Evolutionary conservation across 2,329 filamentous ascomycete species (phyloP).

Genomic region (Ceratocystis colombiana): DNA sequence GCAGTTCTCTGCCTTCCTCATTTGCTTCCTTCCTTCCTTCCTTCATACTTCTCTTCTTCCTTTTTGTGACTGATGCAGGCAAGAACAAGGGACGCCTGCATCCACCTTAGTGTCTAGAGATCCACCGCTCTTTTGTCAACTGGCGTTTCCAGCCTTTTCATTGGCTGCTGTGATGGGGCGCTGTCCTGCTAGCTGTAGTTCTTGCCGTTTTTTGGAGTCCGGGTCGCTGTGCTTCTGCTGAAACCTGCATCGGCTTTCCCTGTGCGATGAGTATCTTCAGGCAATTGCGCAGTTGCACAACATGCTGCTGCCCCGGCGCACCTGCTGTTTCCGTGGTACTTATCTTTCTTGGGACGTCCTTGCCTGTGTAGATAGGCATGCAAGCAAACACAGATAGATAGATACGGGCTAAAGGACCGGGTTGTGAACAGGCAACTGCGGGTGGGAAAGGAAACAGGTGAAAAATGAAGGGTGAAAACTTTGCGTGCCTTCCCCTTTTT

Average conservation of each 20-base stretch:
- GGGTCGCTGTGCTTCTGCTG: neutral
- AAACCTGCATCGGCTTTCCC: constrained; percentile 7
- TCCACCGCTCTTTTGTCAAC: constrained; percentile 4
- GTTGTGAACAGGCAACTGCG: neutral
- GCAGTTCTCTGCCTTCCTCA: neutral
- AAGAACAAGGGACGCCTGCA: neutral
- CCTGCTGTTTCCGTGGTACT: neutral
- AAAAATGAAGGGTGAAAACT: neutral
- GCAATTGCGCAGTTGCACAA: constrained; percentile 8
- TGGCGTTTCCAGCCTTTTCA: neutral
- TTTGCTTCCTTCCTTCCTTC: constrained; percentile 3
- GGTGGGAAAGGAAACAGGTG: neutral
- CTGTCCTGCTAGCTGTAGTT: neutral
- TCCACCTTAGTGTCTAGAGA: neutral
- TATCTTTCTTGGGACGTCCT: neutral
- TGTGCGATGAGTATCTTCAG: neutral
- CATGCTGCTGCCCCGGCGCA: constrained; percentile 4
- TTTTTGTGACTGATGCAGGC: constrained; percentile 9
- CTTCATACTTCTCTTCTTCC: neutral
- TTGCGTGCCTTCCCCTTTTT: neutral
- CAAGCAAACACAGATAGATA: neutral
- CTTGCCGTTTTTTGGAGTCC: neutral
- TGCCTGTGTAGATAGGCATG: neutral
- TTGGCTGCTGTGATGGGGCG: neutral
- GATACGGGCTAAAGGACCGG: neutral